phyloP scores from a whole-genome alignment of 2,329 filamentous ascomycete genomes.

The Fusarium sacchari region DNA sequence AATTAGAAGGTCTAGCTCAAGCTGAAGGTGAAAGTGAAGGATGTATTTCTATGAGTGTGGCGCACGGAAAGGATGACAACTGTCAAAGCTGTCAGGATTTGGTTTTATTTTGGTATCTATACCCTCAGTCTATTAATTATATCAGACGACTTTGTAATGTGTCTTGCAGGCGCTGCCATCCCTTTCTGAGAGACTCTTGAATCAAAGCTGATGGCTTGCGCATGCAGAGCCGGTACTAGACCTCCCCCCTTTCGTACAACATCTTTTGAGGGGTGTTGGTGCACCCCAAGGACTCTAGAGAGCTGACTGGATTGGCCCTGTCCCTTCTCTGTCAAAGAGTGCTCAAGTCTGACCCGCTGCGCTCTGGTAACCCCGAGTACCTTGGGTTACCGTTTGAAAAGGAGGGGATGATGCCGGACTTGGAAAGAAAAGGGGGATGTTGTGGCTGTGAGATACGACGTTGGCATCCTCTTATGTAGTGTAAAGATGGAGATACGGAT shows the following conservation, averaged over 20 bases:
- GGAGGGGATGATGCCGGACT: not conserved
- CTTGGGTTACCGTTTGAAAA: not conserved
- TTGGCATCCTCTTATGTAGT: not conserved
- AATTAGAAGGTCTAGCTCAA: constrained; percentile 24
- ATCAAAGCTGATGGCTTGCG: not conserved
- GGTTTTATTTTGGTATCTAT: not conserved
- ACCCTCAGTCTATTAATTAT: not conserved
- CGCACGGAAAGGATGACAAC: not conserved
- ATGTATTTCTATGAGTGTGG: not conserved
- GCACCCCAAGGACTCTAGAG: not conserved
- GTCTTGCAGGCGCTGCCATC: not conserved
- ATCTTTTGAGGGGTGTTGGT: not conserved
- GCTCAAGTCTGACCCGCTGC: constrained; percentile 13
- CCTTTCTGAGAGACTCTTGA: too few relatives aligned
- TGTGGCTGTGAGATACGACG: not conserved
- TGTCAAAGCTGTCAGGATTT: not conserved
- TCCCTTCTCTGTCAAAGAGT: not conserved
- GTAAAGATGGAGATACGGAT: not conserved
- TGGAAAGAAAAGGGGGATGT: not conserved
- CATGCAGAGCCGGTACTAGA: not conserved
- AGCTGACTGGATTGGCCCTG: not conserved
- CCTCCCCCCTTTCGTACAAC: not conserved
- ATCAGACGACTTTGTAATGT: not conserved
- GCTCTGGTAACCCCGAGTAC: constrained; percentile 8
- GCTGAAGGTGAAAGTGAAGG: constrained; percentile 5